Evolutionary conservation across 805 yeast species (phyloP), one percentile per base, ranked within the genome.

Genomic region (Suhomyces tanzawaensis): DNA sequence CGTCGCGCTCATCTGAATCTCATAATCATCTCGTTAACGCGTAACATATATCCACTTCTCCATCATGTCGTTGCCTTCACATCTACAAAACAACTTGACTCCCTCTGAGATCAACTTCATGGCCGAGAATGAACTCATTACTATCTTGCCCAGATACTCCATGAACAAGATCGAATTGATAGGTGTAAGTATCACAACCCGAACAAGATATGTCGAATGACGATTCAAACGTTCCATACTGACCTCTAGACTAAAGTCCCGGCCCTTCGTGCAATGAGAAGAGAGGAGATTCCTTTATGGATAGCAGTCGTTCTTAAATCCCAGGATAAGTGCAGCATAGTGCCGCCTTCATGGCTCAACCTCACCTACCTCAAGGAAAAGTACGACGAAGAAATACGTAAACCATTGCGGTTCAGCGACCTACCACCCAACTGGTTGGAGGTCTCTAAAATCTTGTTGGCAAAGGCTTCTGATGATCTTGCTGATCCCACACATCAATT

Each of bases 361-460:
- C 60, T 76, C 32, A 66, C 67, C 14, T 68, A 67, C 34, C 58
- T 91, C 40, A 74, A 75, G 37, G 70, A 66, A 4, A 69, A 73
- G 29, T 78, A 84, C 48, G 86, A 82, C 15, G 81, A 76, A 43
- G 98, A 91, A 54, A 64, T 77, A 23, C 66, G 68, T 4, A 57
- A 74, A 39, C 71, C 78, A 1, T 72, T 72, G 23, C 65, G 75
- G 42, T 91, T 91, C 54, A 75, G 87, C 39, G 62, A 69, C 6
- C 61, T 91, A 34, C 98, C 98, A 0, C 82, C 83, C 80, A 78
- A 82, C 55, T 93, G 99, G 99, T 66, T 89, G 16, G 95, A 91
- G 35, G 55, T 84, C 1, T 76, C 91, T 3, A 85, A 83, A 48
- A 71, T 83, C 9, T 63, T 91, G 33, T 69, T 91, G 4, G 69